Evolutionary conservation across 225 moss, liverwort and hornwort genomes (phyloP).

Genomic region (Neckera pumila): DNA sequence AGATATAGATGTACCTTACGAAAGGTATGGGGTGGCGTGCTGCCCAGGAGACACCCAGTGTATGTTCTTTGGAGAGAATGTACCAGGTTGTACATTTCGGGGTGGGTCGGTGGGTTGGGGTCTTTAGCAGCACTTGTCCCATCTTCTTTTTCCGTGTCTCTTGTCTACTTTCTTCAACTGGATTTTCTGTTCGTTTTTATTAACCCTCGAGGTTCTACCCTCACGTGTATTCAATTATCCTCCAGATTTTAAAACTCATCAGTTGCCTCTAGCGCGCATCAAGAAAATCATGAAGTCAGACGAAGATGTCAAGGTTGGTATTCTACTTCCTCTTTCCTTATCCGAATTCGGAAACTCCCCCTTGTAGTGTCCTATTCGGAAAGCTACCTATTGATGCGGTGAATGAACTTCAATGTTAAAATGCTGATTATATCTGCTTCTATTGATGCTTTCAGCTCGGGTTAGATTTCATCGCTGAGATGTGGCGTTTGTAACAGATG

Average conservation of each 20-base stretch:
- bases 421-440: background rate
- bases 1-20: background rate
- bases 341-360: background rate
- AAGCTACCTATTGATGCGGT: background rate
- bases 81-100: background rate
- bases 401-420: background rate
- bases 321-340: background rate
- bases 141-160: too few species aligned
- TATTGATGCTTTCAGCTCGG: background rate
- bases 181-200: background rate
- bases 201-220: background rate
- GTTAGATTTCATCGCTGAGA: background rate
- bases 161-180: background rate
- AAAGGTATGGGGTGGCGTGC: background rate
- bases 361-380: background rate
- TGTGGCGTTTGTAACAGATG: conserved; percentile 45
- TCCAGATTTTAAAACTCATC: conserved; percentile 60
- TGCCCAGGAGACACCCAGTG: background rate
- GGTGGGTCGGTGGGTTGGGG: background rate
- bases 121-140: background rate
- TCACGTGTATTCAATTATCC: background rate
- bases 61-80: background rate
- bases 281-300: conserved; percentile 69
- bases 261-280: conserved; percentile 56
- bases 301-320: conserved; percentile 55